Evolutionary conservation across 1,284 basidiomycete genomes (phyloP).

Genomic region (Volvariella surrecta): DNA sequence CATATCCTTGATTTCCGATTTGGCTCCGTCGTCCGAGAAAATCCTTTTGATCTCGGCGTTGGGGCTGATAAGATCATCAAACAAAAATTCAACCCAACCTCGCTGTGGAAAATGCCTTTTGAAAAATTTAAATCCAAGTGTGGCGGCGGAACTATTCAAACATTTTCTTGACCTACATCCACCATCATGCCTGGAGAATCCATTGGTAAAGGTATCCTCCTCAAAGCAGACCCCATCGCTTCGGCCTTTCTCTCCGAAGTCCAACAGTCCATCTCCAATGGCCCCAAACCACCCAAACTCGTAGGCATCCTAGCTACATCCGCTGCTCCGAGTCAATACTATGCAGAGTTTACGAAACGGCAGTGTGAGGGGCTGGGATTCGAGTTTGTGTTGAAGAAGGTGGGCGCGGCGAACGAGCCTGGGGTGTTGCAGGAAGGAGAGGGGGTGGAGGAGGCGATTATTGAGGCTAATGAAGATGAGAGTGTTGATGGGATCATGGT

Average conservation of each 20-base stretch:
- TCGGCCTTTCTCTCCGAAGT: constrained; percentile 64
- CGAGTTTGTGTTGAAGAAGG: constrained; percentile 72
- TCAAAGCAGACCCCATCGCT: constrained; percentile 70
- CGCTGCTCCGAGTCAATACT: constrained; percentile 81
- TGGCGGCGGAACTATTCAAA: too few species aligned
- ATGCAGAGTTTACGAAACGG: constrained; percentile 90
- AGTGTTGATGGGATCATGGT: constrained; percentile 95
- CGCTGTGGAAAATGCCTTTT: too few species aligned
- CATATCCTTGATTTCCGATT: too few species aligned
- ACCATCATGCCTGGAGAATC: constrained; percentile 7
- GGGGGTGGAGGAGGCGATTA: constrained; percentile 89
- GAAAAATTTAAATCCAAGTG: too few species aligned
- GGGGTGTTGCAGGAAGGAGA: constrained; percentile 39
- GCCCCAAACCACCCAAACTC: constrained; percentile 56
- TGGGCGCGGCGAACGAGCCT: constrained; percentile 55
- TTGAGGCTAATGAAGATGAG: constrained; percentile 87
- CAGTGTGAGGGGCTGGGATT: constrained; percentile 89
- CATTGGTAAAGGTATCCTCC: constrained; percentile 59
- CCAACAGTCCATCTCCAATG: constrained; percentile 33
- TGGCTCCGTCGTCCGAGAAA: not conserved
- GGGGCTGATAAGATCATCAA: too few species aligned
- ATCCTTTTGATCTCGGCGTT: too few species aligned
- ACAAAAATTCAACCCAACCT: too few species aligned
- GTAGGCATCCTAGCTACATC: constrained; percentile 91
- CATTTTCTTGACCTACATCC: too few species aligned